Evolutionary conservation across 306 rosid species (phyloP).

Genomic region (Pueraria montana): DNA sequence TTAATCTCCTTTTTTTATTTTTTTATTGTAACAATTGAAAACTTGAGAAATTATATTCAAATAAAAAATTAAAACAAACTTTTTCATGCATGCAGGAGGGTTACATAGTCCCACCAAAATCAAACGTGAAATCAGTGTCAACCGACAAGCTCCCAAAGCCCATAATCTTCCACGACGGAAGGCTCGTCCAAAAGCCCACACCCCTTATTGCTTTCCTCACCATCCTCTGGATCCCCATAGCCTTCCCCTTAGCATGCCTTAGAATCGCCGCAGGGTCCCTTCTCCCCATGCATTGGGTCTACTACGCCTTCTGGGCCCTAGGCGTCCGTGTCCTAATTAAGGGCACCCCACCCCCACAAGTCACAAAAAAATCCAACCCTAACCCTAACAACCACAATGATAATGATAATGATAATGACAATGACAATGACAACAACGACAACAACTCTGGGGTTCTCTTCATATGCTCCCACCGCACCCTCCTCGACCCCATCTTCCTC

Average conservation of each 20-base stretch:
- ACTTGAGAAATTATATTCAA: too few relatives aligned
- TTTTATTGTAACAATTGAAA: too few relatives aligned
- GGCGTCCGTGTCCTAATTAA: conserved; percentile 76
- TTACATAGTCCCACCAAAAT: conserved; percentile 65
- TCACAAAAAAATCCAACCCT: conserved; percentile 50
- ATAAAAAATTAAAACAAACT: too few relatives aligned
- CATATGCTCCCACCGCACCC: conserved; percentile 79
- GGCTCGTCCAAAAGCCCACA: conserved; percentile 76
- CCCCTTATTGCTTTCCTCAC: conserved; percentile 68
- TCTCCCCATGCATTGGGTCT: conserved; percentile 83
- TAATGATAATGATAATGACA: too few relatives aligned
- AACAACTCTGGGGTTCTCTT: conserved; percentile 66
- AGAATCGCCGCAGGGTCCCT: conserved; percentile 77
- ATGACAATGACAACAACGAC: too few relatives aligned
- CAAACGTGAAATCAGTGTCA: conserved; percentile 60
- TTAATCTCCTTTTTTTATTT: too few relatives aligned
- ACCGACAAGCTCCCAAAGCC: conserved; percentile 79
- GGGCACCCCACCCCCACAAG: conserved; percentile 75
- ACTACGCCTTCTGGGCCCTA: conserved; percentile 75
- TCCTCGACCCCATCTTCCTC: conserved; percentile 89
- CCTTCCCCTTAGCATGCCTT: conserved; percentile 73
- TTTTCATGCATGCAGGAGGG: conserved; percentile 68
- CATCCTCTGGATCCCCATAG: conserved; percentile 81
- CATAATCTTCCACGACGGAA: conserved; percentile 87
- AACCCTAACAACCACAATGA: conserved; percentile 7